Base-by-base conservation (phyloP, 2,329 filamentous ascomycete genomes). In the Venturia aucupariae region DNA sequence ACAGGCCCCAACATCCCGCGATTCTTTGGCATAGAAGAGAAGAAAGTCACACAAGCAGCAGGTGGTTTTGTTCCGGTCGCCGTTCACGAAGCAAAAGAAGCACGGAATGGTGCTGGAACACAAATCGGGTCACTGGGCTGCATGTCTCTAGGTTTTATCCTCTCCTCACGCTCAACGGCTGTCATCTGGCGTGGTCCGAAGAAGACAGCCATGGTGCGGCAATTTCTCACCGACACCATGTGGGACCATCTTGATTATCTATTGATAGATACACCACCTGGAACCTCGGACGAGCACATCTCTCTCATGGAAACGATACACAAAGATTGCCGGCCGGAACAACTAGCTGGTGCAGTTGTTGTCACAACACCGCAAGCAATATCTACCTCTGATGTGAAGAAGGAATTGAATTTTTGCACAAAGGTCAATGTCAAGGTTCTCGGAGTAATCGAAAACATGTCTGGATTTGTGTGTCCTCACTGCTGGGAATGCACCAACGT, bases 141-240 rank as follows among this genome's bases (percentile, higher is more conserved):
- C 75, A 97, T 97, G 89, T 96, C 91, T 64, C 81, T 99, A 1
- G 94, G 92, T 2, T 97, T 99, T 71, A 83, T 99, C 7, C 82
- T 99, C 6, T 86, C 88, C 3, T 85, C 86, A 67, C 82, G 93
- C 70, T 90, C 90, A 67, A 92, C 97, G 70, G 93, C 94, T 0
- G 92, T 99, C 0, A 94, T 99, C 46, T 99, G 94, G 94, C 86
- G 94, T 63, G 94, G 94, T 0, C 94, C 94, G 2, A 99, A 99
- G 78, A 99, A 99, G 79, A 99, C 94, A 4, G 94, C 94, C 61
- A 99, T 99, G 94, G 91, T 99, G 65, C 86, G 92, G 48, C 94
- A 99, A 75, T 99, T 99, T 73, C 81, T 99, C 35, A 89, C 90
- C 0, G 46, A 32, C 92, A 97, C 72, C 92, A 97, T 4, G 82